Conservation (phyloP, 2,329 filamentous ascomycete species). For the Chaetothyriales sp. region DNA sequence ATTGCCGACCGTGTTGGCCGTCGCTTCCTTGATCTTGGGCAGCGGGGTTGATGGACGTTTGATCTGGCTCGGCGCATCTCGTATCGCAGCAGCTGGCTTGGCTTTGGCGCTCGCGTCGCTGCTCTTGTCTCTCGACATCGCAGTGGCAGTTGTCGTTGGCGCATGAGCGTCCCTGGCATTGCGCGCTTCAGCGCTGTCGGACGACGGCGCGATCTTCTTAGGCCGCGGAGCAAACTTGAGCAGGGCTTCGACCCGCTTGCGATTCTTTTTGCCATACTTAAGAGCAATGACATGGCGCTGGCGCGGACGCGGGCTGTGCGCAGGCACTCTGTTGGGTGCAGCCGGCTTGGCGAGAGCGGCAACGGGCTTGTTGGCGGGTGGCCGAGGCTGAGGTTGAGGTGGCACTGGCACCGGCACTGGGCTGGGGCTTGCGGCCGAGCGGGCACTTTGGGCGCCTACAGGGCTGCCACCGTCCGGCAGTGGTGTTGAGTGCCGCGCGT, state of each 20-base stretch:
- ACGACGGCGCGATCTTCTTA: constrained; percentile 10
- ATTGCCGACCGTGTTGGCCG: constrained; percentile 15
- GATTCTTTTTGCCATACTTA: constrained; percentile 36
- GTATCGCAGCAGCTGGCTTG: constrained; percentile 4
- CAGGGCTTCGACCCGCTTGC: constrained; percentile 32
- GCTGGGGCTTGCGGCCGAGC: constrained; percentile 10
- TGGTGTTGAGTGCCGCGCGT: constrained; percentile 5
- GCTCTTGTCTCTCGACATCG: constrained; percentile 4
- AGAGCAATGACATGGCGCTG: constrained; percentile 33
- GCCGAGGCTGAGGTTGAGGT: too few relatives aligned
- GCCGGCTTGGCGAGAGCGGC: neutral
- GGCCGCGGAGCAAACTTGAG: constrained; percentile 26
- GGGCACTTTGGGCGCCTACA: constrained; percentile 14
- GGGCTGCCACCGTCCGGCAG: constrained; percentile 2
- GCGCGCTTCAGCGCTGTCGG: constrained; percentile 3
- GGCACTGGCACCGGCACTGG: neutral
- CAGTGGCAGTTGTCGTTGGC: neutral
- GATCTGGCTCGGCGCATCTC: constrained; percentile 6
- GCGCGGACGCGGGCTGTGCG: constrained; percentile 13
- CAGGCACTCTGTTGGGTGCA: neutral
- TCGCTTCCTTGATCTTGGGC: neutral
- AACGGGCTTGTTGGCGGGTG: neutral
- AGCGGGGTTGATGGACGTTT: constrained; percentile 23
- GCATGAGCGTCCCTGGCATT: constrained; percentile 3
- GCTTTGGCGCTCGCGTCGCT: constrained; percentile 4